Conservation (phyloP, 1,284 basidiomycete genomes). For the Baeospora myosura region DNA sequence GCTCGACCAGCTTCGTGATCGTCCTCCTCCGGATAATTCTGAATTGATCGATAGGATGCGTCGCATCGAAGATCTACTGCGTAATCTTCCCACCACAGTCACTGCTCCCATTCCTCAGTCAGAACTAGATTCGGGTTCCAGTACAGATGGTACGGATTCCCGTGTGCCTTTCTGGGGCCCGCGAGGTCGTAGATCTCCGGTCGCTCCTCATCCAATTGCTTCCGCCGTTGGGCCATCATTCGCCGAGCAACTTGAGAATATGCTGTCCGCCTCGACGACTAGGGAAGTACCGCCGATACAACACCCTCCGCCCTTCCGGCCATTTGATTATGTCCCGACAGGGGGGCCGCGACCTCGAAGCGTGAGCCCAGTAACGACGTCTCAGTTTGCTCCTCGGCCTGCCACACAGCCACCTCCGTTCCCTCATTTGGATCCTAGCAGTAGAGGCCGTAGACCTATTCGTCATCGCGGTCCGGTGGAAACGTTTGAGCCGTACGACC, state of each 20-base stretch:
- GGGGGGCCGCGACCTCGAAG: slow-evolving; percentile 34
- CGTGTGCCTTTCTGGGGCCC: slow-evolving; percentile 2
- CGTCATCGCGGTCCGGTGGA: too few species aligned
- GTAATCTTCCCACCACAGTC: slow-evolving; percentile 19
- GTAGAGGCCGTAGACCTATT: too few species aligned
- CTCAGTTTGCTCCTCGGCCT: slow-evolving; percentile 3
- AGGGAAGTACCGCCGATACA: slow-evolving; percentile 3
- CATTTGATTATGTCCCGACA: slow-evolving; percentile 12
- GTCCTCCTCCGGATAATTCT: slow-evolving; percentile 23
- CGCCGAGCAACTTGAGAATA: slow-evolving; percentile 10
- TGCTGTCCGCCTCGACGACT: slow-evolving; percentile 5
- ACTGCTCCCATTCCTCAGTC: slow-evolving; percentile 15
- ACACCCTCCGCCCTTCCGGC: slow-evolving; percentile 10
- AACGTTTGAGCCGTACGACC: too few species aligned
- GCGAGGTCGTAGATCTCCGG: too few species aligned
- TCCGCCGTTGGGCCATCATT: slow-evolving; percentile 7
- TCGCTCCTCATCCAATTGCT: slow-evolving; percentile 1
- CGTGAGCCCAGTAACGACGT: slow-evolving; percentile 27
- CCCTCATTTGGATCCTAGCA: too few species aligned
- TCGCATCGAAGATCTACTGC: slow-evolving; percentile 36
- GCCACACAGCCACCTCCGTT: slow-evolving; percentile 4
- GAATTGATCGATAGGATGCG: slow-evolving; percentile 32
- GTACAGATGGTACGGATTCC: too few species aligned
- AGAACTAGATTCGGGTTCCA: background rate
- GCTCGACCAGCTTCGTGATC: slow-evolving; percentile 33